phyloP scores from a whole-genome alignment of 495 filamentous ascomycete genomes.

The Penicillium lividum region DNA sequence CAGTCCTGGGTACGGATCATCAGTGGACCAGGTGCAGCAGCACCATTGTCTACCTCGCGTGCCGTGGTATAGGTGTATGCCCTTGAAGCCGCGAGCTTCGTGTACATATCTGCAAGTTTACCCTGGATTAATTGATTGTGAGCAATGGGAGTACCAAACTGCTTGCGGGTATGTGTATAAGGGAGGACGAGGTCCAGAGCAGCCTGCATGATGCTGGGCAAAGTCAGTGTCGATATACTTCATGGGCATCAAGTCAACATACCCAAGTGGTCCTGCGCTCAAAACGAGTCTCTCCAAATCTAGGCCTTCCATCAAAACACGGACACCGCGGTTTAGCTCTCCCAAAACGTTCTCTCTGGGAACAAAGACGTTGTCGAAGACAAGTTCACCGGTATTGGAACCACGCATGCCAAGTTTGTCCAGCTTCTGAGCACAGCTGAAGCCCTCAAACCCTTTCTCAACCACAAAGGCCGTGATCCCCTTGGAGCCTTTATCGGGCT shows the following conservation, averaged over 20 bases:
- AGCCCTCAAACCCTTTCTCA: constrained; percentile 69
- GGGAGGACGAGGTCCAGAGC: constrained; percentile 84
- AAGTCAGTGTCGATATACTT: constrained; percentile 14
- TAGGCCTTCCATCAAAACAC: constrained; percentile 92
- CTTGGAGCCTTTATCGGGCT: constrained; percentile 76
- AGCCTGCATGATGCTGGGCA: constrained; percentile 82
- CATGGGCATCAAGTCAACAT: constrained; percentile 11
- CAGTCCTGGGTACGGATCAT: constrained; percentile 83
- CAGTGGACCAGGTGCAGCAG: constrained; percentile 37
- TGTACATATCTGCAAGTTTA: constrained; percentile 96
- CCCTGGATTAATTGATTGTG: constrained; percentile 94
- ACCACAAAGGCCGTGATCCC: constrained; percentile 96
- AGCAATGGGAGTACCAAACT: constrained; percentile 85
- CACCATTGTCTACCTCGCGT: constrained; percentile 71
- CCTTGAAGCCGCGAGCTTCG: constrained; percentile 77
- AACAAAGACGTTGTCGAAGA: constrained; percentile 92
- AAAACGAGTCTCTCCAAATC: constrained; percentile 94
- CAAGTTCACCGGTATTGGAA: constrained; percentile 91
- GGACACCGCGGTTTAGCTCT: constrained; percentile 75
- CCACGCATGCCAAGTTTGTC: constrained; percentile 99
- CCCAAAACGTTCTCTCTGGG: constrained; percentile 81
- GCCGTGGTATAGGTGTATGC: constrained; percentile 81
- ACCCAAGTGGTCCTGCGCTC: constrained; percentile 84
- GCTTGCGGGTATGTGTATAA: constrained; percentile 84
- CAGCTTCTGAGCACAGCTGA: constrained; percentile 85